These are phyloP conservation scores for Syncephalastrum racemosum DNA, from an alignment of 371 early-diverging fungal genomes.

Conservation along the genomic window DNA sequence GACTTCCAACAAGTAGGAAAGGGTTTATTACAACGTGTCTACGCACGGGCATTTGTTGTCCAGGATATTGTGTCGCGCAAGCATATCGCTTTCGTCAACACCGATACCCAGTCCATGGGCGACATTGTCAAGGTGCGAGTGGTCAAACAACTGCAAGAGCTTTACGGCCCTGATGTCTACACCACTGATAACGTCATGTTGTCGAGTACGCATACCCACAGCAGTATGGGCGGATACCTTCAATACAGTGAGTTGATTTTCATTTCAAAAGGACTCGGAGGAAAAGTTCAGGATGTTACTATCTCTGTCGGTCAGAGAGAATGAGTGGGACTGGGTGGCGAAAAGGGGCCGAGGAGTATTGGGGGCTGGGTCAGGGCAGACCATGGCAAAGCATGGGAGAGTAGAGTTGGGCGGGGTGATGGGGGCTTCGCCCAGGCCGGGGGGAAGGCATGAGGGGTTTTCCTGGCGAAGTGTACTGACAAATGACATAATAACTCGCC, in stretches of 20 bases:
- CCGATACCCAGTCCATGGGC: conserved; percentile 55
- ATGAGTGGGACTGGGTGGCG: too few species aligned
- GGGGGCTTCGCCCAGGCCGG: too few species aligned
- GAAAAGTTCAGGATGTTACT: too few species aligned
- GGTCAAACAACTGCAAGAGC: conserved; percentile 24
- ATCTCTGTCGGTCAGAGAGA: too few species aligned
- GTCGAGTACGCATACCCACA: conserved; percentile 71
- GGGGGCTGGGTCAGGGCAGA: too few species aligned
- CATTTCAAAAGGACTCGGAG: too few species aligned
- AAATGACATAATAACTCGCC: neutral
- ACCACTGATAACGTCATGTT: conserved; percentile 61
- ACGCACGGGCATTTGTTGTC: conserved; percentile 60
- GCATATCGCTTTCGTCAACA: conserved; percentile 57
- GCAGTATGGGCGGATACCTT: conserved; percentile 51
- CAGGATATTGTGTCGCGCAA: conserved; percentile 26
- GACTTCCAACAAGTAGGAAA: conserved; percentile 46
- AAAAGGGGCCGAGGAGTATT: too few species aligned
- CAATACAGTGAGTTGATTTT: conserved; percentile 41
- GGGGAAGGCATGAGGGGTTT: too few species aligned
- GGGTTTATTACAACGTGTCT: conserved; percentile 60
- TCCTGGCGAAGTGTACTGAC: too few species aligned
- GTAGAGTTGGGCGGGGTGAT: too few species aligned
- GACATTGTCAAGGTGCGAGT: conserved; percentile 42
- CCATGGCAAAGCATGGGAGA: too few species aligned
- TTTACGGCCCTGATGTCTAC: conserved; percentile 25